These are phyloP conservation scores for Dothideomycetidae sp. DNA, from an alignment of 2,329 filamentous ascomycete species.

Conservation along the genomic window DNA sequence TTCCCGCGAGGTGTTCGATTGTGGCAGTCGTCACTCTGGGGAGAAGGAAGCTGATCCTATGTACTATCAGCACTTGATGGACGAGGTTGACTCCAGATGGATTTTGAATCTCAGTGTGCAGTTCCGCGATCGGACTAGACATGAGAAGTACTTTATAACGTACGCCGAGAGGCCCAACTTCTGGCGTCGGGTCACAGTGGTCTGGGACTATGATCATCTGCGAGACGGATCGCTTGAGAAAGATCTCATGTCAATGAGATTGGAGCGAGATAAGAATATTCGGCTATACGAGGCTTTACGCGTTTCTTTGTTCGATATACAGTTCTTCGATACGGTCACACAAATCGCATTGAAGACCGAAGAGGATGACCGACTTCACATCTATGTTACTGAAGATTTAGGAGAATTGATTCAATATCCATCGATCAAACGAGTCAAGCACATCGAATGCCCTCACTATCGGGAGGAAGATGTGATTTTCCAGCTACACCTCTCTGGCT, in stretches of 20 bases:
- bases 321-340: conserved; percentile 91
- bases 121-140: conserved; percentile 79
- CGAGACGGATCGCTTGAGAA: conserved; percentile 70
- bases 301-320: conserved; percentile 80
- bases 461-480: conserved; percentile 67
- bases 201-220: conserved; percentile 77
- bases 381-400: conserved; percentile 94
- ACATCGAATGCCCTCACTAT: conserved; percentile 47
- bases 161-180: conserved; percentile 66
- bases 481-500: conserved; percentile 86
- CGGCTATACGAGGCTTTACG: conserved; percentile 91
- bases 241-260: conserved; percentile 62
- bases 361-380: conserved; percentile 71
- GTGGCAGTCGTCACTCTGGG: conserved; percentile 16
- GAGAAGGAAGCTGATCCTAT: conserved; percentile 20
- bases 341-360: conserved; percentile 87
- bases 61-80: conserved; percentile 51
- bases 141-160: conserved; percentile 97
- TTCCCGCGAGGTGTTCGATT: conserved; percentile 18
- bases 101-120: conserved; percentile 98
- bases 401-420: conserved; percentile 92
- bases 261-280: conserved; percentile 80
- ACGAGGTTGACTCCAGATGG: conserved; percentile 79
- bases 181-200: conserved; percentile 84
- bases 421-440: conserved; percentile 53